Evolutionary conservation across 2,329 filamentous ascomycete genomes (phyloP).

Genomic region (Sordariomycetes sp.): DNA sequence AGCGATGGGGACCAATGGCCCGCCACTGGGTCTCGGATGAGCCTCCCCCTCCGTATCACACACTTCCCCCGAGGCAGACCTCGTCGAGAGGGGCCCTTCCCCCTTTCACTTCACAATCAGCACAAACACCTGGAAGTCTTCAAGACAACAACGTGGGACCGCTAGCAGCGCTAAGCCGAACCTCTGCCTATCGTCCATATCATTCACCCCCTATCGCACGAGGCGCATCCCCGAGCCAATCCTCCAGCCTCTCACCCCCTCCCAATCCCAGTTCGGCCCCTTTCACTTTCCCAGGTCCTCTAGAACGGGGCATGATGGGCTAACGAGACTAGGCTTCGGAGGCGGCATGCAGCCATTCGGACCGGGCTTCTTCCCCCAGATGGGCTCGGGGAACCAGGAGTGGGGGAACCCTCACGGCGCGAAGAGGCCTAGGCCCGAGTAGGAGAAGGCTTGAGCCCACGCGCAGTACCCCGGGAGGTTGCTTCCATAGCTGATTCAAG

Average conservation of each 20-base stretch:
- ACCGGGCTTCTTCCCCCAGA: conserved; percentile 53
- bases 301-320: neutral
- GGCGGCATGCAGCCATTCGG: conserved; percentile 53
- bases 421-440: conserved; percentile 66
- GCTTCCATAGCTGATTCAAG: neutral
- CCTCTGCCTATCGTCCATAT: neutral
- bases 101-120: neutral
- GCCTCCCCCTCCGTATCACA: neutral
- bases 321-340: conserved; percentile 39
- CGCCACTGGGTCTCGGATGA: neutral
- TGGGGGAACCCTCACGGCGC: conserved; percentile 73
- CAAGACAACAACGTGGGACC: neutral
- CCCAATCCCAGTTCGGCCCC: neutral
- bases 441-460: conserved; percentile 10
- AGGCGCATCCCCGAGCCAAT: neutral
- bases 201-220: neutral
- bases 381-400: conserved; percentile 35
- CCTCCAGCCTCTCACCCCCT: neutral
- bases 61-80: conserved; percentile 15
- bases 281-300: neutral
- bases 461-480: neutral
- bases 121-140: neutral
- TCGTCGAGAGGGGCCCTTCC: conserved; percentile 14
- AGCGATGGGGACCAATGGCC: neutral
- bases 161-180: neutral